phyloP scores from a whole-genome alignment of 73 alveolate genomes.

The Paraurostyla sp. region DNA sequence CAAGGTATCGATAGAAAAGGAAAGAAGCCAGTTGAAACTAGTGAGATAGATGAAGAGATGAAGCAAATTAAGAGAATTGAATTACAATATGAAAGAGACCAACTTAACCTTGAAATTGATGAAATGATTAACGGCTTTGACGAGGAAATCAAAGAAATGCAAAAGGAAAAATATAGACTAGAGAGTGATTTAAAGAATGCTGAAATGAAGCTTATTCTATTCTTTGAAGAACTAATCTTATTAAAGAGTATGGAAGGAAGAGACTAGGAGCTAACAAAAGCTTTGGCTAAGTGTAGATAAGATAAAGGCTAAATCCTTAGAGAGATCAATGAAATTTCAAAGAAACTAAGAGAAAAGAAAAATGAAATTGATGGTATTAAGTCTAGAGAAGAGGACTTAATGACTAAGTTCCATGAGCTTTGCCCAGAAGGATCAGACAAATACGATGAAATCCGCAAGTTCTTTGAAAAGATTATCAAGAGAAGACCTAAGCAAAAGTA shows the following conservation, averaged over 20 bases:
- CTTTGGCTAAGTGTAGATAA: slow-evolving; percentile 81
- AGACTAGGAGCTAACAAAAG: slow-evolving; percentile 88
- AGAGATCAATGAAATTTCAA: slow-evolving; percentile 81
- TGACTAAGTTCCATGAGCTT: slow-evolving; percentile 82
- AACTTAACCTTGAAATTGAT: slow-evolving; percentile 64
- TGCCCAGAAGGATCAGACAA: slow-evolving; percentile 87
- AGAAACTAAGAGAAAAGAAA: slow-evolving; percentile 81
- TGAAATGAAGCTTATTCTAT: slow-evolving; percentile 90
- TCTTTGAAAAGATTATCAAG: slow-evolving; percentile 82
- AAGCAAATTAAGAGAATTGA: slow-evolving; percentile 67
- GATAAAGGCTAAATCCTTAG: slow-evolving; percentile 83
- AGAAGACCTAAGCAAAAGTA: slow-evolving; percentile 59
- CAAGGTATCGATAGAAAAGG: slow-evolving; percentile 79
- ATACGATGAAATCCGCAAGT: slow-evolving; percentile 83
- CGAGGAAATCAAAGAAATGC: slow-evolving; percentile 74
- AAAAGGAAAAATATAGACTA: slow-evolving; percentile 85
- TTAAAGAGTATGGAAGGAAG: slow-evolving; percentile 85
- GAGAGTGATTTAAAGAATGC: slow-evolving; percentile 90
- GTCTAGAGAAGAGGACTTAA: slow-evolving; percentile 83
- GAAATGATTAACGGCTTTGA: slow-evolving; percentile 74
- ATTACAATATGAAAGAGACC: slow-evolving; percentile 60
- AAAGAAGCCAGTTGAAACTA: slow-evolving; percentile 67
- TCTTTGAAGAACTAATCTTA: slow-evolving; percentile 84
- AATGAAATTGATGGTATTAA: slow-evolving; percentile 84
- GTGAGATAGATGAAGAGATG: slow-evolving; percentile 80